These are phyloP conservation scores for Myriosclerotinia duriaeana DNA, from an alignment of 2,329 filamentous ascomycete genomes.

Conservation along the genomic window DNA sequence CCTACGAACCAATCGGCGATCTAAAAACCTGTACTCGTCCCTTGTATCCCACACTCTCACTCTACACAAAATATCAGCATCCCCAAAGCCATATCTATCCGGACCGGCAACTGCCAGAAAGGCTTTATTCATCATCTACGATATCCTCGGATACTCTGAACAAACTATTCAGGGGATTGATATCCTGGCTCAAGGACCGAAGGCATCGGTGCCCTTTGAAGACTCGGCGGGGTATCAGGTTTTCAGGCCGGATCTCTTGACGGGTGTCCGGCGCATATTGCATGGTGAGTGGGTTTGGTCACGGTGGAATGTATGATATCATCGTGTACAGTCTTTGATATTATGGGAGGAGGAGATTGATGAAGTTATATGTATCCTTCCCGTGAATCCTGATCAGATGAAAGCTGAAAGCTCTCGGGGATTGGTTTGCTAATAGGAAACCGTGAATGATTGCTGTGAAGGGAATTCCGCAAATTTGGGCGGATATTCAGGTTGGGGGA, in stretches of 20 bases:
- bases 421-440: slow-evolving; percentile 28
- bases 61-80: background rate
- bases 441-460: slow-evolving; percentile 44
- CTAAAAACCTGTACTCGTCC: slow-evolving; percentile 50
- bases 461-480: slow-evolving; percentile 51
- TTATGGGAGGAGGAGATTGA: background rate
- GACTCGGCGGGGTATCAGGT: slow-evolving; percentile 63
- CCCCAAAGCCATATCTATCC: slow-evolving; percentile 46
- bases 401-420: slow-evolving; percentile 10
- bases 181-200: slow-evolving; percentile 52
- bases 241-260: slow-evolving; percentile 90
- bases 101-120: slow-evolving; percentile 50
- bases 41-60: background rate
- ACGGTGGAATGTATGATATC: background rate
- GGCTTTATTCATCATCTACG: slow-evolving; percentile 58
- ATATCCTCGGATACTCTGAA: slow-evolving; percentile 69
- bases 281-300: slow-evolving; percentile 44
- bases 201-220: background rate
- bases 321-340: background rate
- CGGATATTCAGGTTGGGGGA: slow-evolving; percentile 45
- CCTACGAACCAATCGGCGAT: slow-evolving; percentile 54
- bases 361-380: slow-evolving; percentile 21
- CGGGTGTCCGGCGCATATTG: slow-evolving; percentile 50
- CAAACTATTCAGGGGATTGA: slow-evolving; percentile 71
- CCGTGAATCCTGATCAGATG: slow-evolving; percentile 26